Evolutionary conservation across 192 early-diverging fungal genomes (phyloP).

Genomic region (Fimicolochytrium jonesii): DNA sequence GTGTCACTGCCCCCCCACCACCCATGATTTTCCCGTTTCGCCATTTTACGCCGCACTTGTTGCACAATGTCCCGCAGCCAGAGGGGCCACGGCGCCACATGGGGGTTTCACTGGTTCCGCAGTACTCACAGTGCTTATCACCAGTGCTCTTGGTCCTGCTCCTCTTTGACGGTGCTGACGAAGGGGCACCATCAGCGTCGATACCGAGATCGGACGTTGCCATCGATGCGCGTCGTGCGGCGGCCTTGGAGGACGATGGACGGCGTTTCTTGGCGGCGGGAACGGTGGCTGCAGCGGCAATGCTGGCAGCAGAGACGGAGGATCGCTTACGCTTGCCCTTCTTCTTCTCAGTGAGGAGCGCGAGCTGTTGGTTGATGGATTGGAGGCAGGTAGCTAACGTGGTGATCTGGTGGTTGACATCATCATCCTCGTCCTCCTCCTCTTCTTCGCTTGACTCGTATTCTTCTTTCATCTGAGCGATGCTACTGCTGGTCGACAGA

Average conservation of each 20-base stretch:
- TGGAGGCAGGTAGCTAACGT: conserved; percentile 15
- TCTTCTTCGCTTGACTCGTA: conserved; percentile 3
- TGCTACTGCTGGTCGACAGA: not conserved
- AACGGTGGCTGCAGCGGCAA: not conserved
- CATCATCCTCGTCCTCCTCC: not conserved
- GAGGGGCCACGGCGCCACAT: conserved; percentile 45
- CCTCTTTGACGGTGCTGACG: too few relatives aligned
- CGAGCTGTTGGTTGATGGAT: conserved; percentile 20
- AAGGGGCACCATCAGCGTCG: not conserved
- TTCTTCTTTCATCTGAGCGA: not conserved
- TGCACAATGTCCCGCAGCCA: conserved; percentile 38
- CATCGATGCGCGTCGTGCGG: not conserved
- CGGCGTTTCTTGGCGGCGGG: conserved; percentile 11
- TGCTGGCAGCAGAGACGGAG: not conserved
- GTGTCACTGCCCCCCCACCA: not conserved
- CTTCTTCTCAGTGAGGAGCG: conserved; percentile 15
- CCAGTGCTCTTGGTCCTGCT: too few relatives aligned
- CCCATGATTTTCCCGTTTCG: conserved; percentile 27
- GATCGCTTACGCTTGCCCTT: conserved; percentile 21
- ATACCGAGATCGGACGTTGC: not conserved
- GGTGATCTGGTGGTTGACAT: conserved; percentile 18
- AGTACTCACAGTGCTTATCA: conserved; percentile 29
- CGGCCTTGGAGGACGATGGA: not conserved
- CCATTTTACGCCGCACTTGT: conserved; percentile 46
- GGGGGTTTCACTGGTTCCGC: conserved; percentile 29